Conservation (phyloP, 805 yeast genomes). For the Metschnikowia corniflorae region DNA sequence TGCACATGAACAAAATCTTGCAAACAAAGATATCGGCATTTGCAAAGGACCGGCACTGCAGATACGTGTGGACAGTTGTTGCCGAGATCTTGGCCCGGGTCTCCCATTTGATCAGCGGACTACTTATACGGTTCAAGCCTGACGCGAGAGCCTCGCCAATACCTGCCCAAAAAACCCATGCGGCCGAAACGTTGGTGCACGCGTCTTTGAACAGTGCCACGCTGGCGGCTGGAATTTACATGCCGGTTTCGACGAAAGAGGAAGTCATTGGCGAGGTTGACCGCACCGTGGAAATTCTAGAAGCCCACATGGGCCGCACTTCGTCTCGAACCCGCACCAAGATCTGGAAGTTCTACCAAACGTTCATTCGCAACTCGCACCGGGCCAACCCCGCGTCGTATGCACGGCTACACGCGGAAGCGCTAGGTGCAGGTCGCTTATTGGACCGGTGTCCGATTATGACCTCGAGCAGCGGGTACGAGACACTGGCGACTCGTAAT, state of each 20-base stretch:
- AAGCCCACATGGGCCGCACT: slow-evolving; percentile 7
- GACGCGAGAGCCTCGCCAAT: slow-evolving; percentile 2
- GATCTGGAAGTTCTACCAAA: slow-evolving; percentile 40
- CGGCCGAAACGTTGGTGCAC: not conserved
- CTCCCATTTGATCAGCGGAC: slow-evolving; percentile 32
- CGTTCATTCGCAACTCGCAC: slow-evolving; percentile 30
- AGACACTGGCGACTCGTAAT: slow-evolving; percentile 18
- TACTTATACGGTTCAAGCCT: slow-evolving; percentile 25
- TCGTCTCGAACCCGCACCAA: slow-evolving; percentile 16
- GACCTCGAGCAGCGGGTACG: slow-evolving; percentile 29
- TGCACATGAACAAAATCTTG: slow-evolving; percentile 14
- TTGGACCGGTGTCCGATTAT: slow-evolving; percentile 18
- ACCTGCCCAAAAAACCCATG: not conserved
- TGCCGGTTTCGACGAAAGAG: slow-evolving; percentile 12
- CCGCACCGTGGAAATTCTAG: slow-evolving; percentile 12
- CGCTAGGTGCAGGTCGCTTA: slow-evolving; percentile 15
- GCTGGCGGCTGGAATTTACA: slow-evolving; percentile 1
- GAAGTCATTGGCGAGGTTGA: slow-evolving; percentile 15
- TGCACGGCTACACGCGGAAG: slow-evolving; percentile 25
- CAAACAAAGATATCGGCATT: slow-evolving; percentile 10
- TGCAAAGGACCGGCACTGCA: slow-evolving; percentile 10
- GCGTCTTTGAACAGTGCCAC: not conserved
- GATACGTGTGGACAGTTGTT: slow-evolving; percentile 24
- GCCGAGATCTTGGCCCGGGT: slow-evolving; percentile 30
- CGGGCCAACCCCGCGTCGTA: slow-evolving; percentile 27